Base-by-base conservation (phyloP, 139 green algal genomes). In the Monoraphidium neglectum region DNA sequence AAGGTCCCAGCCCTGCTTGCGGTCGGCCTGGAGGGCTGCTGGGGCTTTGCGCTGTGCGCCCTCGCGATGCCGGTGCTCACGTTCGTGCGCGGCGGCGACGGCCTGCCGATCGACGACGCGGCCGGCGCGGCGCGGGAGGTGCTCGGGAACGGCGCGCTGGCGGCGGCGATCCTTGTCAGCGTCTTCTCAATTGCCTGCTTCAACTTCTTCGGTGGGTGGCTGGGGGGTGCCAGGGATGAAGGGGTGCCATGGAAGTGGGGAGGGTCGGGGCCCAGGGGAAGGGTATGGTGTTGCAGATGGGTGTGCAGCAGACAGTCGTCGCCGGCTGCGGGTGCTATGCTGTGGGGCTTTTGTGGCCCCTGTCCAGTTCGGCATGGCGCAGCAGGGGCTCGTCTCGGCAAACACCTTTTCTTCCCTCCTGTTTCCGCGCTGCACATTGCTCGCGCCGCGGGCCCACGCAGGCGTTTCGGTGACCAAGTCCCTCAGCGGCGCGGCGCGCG, bases 151-250 rank as follows among this genome's bases (percentile, higher is more conserved):
- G 40, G 51, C n/a, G n/a, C 56, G 8, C 76, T 86, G 66, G 63
- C 57, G 15, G n/a, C 53, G 1, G 63, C 72, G 2, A 53, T 84
- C 51, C 57, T 77, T 21, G 51, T 75, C 43, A 82, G 72, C 54
- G 76, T 95, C 15, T 33, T 91, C 13, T 91, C 82, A 36, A 94
- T 97, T 33, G 92, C 84, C 0, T 78, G 88, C 51, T 97, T 97
- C 86, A 97, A 97, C 82, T 94, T 93, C 60, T 95, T 88, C 60
- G 93, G 91, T 1, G 64, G 95, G 38, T 77, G 61, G 74, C 43
- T 2, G 33, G 63, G n/a, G n/a, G n/a, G n/a, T n/a, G n/a, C n/a
- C n/a, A n/a, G n/a, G n/a, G n/a, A n/a, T n/a, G n/a, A n/a, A n/a
- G n/a, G n/a, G n/a, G n/a, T n/a, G n/a, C n/a, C n/a, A n/a, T n/a